A percentile compares a stretch with the other conserved stretches of the same genome.
phyloP scores from a whole-genome alignment of 805 yeast species.

The Wickerhamiella allomyrinae region DNA sequence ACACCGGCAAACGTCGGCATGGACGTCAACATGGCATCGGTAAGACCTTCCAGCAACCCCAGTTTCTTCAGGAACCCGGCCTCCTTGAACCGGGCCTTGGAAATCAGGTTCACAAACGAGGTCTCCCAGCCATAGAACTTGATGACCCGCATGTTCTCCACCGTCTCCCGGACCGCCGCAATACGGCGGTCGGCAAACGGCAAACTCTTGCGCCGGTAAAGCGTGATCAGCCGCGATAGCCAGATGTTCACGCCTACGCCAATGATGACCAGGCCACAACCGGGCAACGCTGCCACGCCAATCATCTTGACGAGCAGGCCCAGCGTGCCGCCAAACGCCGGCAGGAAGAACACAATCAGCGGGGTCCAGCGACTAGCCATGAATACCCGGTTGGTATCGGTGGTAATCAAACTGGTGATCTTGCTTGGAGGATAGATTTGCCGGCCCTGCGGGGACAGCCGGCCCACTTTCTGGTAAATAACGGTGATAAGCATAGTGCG shows the following conservation, averaged over 20 bases:
- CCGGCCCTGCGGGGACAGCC: conserved; percentile 41
- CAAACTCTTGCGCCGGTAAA: conserved; percentile 42
- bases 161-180: conserved; percentile 58
- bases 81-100: conserved; percentile 45
- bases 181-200: conserved; percentile 65
- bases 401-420: conserved; percentile 64
- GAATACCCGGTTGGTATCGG: conserved; percentile 71
- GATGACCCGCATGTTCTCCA: conserved; percentile 64
- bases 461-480: conserved; percentile 53
- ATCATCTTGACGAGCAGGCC: conserved; percentile 51
- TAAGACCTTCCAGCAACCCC: conserved; percentile 48
- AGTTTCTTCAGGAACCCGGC: conserved; percentile 45
- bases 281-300: conserved; percentile 62
- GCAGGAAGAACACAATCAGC: conserved; percentile 11
- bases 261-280: conserved; percentile 37
- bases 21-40: conserved; percentile 52
- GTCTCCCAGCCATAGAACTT: conserved; percentile 87
- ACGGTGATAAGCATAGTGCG: conserved; percentile 44
- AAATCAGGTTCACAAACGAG: conserved; percentile 49
- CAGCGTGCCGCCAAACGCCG: conserved; percentile 32
- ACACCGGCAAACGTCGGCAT: conserved; percentile 61
- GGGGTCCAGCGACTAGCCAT: conserved; percentile 24
- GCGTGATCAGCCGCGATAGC: conserved; percentile 38
- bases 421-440: conserved; percentile 51
- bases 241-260: conserved; percentile 30